Base-by-base conservation (phyloP, 208 protist genomes). In the Blastocrithidia nonstop region DNA sequence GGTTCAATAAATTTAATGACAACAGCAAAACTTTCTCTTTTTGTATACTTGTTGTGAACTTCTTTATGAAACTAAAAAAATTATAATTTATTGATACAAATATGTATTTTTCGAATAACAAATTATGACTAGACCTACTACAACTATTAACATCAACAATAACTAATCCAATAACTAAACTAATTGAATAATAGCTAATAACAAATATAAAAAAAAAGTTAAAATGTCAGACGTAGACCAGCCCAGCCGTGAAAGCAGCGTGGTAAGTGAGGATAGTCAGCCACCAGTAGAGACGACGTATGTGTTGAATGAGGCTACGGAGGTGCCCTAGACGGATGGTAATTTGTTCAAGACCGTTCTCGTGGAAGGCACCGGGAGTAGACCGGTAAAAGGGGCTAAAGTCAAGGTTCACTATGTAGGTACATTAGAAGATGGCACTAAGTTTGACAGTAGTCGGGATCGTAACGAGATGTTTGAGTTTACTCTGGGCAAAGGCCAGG, bases 331-430 rank as follows among this genome's bases (percentile, higher is more conserved):
- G 43, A 86, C 81, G 24, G 52, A 84, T 29, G 68, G 70, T 8
- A 64, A 66, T 8, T 58, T 90, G 17, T 59, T 72, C 54, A 90
- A 90, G 51, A 90, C 76, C 7, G 76, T 90, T 8, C 65, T 90
- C 11, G 71, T 85, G 20, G 69, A 77, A 27, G 81, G 81, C 40
- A 82, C 51, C 2, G 81, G 81, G 4, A 50, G 61, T 29, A 62
- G 48, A 13, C 81, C 81, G 1, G 61, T 74, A 46, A 81, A 85
- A 22, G 82, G 76, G 32, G 67, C 82, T 16, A 80, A 88, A 50
- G 86, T 88, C 41, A 78, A 45, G 6, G 86, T 93, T 45, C 85
- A 94, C 71, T 95, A 95, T 61, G 68, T 83, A 29, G 88, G 88
- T 44, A 89, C 59, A 8, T 61, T 94, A 15, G 57, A 64, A 49